Conservation (phyloP, 1,284 basidiomycete genomes). For the Cutaneotrichosporon sp. region DNA sequence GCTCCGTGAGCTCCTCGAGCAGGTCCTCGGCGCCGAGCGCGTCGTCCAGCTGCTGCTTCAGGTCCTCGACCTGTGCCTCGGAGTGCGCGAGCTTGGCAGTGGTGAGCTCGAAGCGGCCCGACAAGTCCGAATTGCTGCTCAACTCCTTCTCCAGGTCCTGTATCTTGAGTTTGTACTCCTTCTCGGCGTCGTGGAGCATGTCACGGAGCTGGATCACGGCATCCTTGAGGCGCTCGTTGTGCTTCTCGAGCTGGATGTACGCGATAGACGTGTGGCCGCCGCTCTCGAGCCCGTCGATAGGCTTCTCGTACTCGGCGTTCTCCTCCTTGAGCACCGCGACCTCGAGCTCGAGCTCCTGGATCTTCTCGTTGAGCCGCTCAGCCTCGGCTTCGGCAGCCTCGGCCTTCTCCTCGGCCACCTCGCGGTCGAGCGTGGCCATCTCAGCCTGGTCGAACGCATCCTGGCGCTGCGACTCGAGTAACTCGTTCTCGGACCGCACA, state of each 20-base stretch:
- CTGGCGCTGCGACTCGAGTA: slow-evolving; percentile 64
- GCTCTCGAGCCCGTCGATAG: slow-evolving; percentile 55
- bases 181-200: slow-evolving; percentile 81
- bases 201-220: slow-evolving; percentile 89
- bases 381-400: slow-evolving; percentile 77
- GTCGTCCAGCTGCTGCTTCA: slow-evolving; percentile 93
- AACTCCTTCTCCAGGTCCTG: slow-evolving; percentile 88
- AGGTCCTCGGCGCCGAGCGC: slow-evolving; percentile 94
- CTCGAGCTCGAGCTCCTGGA: slow-evolving; percentile 83
- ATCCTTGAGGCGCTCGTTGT: slow-evolving; percentile 93
- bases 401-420: slow-evolving; percentile 92
- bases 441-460: slow-evolving; percentile 88
- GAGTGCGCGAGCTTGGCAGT: slow-evolving; percentile 79
- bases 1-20: slow-evolving; percentile 91
- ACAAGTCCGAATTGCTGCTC: slow-evolving; percentile 49
- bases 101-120: slow-evolving; percentile 70
- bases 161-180: slow-evolving; percentile 78
- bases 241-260: slow-evolving; percentile 91
- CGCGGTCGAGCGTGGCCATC: slow-evolving; percentile 93
- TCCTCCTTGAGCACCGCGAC: slow-evolving; percentile 70
- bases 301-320: slow-evolving; percentile 55
- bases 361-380: slow-evolving; percentile 71
- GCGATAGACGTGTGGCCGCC: slow-evolving; percentile 67
- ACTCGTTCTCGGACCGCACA: slow-evolving; percentile 63
- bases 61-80: slow-evolving; percentile 87